Base-by-base conservation (phyloP, 768 basidiomycete species). In the Calocybe gangraenosa region DNA sequence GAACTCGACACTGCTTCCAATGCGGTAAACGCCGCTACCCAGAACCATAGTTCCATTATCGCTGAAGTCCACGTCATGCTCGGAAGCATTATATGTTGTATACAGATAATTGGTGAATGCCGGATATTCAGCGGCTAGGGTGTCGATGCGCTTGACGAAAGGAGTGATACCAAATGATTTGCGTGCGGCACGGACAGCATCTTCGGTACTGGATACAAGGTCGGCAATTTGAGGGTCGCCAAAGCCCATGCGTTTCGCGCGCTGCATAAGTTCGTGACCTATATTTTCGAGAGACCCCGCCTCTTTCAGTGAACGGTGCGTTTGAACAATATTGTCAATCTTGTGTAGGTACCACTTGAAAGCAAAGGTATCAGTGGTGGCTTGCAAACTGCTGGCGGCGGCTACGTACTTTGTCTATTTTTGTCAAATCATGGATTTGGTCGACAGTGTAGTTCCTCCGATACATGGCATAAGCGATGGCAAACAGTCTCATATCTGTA, bases 11-110 rank as follows among this genome's bases (percentile, higher is more conserved):
- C 90, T 93, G 65, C 88, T 92, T 37, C 96, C 96, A 55, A 99
- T 98, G 48, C 96, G 86, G 69, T 99, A 98, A 17, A 99, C 96
- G 56, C 96, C 96, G 48, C 87, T 91, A 19, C 96, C 96, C 18
- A 98, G 83, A 18, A 99, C 95, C 91, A 98, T 96, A n/a, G 93
- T 98, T 34, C 96, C 96, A 54, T 96, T 81, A 56, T 98, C 95
- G 58, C 94, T 75, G 61, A 98, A 98, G 17, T 89, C 80, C 61
- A 99, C 86, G 58, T 99, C 96, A 55, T 99, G 96, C 50, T 86
- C 81, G 0, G 91, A 87, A 2, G 93, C 96, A 58, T 98, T 97
- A 75, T 98, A 99, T 15, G 96, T 98, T 15, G 95, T 98, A 70
- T 98, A 99, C 46, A 99, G 86, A 68, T 98, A 98, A 73, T 98